Percentiles rank a stretch among this genome's conserved stretches.
Conservation (phyloP, 441 rosid genomes). For the Erodium texanum region DNA sequence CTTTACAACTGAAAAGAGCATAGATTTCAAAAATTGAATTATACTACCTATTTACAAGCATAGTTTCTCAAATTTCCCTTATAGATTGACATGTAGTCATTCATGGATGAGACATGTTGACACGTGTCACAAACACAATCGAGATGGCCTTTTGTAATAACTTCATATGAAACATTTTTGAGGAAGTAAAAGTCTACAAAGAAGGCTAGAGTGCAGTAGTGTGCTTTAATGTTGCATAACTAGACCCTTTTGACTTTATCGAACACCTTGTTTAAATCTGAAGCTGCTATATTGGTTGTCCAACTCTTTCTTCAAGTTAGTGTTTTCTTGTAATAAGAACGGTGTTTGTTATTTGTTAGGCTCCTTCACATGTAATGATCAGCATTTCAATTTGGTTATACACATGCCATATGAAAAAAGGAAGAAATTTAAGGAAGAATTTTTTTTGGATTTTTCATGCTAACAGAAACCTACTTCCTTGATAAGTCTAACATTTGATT, state of each 20-base stretch:
- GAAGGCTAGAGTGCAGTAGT: constrained; percentile 79
- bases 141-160: constrained; percentile 66
- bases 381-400: neutral
- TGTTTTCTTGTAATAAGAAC: constrained; percentile 49
- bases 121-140: constrained; percentile 82
- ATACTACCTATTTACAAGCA: too few relatives aligned
- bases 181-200: constrained; percentile 89
- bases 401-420: constrained; percentile 63
- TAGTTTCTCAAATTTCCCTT: too few relatives aligned
- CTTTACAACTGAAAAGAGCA: too few relatives aligned
- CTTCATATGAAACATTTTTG: constrained; percentile 82
- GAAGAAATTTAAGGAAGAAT: too few relatives aligned
- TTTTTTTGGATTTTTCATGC: constrained; percentile 41
- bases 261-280: constrained; percentile 87
- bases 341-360: neutral
- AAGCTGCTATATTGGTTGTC: constrained; percentile 88
- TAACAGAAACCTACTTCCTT: constrained; percentile 59
- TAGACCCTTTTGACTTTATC: constrained; percentile 87
- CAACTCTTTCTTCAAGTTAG: constrained; percentile 70
- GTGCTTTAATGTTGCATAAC: constrained; percentile 87
- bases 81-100: too few relatives aligned
- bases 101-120: constrained; percentile 84
- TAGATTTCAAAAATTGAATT: too few relatives aligned
- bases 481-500: constrained; percentile 61
- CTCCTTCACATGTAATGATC: neutral